Percentiles rank a stretch among this genome's conserved stretches.
Conservation (phyloP, 208 protist species). For the Leishmania mexicana region DNA sequence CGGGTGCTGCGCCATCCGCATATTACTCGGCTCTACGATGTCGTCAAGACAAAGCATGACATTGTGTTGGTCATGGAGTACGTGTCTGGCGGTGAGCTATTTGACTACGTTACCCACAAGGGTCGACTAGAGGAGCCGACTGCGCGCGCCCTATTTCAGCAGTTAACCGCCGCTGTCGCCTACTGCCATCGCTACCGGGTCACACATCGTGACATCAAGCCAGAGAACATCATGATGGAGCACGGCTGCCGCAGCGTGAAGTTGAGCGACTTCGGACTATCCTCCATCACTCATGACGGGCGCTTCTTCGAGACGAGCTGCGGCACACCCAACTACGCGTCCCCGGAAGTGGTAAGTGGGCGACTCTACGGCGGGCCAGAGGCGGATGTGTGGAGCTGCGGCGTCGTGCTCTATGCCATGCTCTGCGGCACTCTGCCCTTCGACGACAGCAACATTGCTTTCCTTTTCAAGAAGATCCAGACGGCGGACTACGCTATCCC, state of each 20-base stretch:
- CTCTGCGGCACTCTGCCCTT: conserved; percentile 79
- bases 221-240: conserved; percentile 95
- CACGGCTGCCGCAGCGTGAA: conserved; percentile 72
- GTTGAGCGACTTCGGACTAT: conserved; percentile 86
- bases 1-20: conserved; percentile 97
- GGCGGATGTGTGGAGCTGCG: conserved; percentile 88
- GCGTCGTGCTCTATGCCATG: conserved; percentile 90
- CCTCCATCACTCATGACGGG: conserved; percentile 77
- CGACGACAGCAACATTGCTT: conserved; percentile 67
- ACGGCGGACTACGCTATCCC: conserved; percentile 65
- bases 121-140: conserved; percentile 92
- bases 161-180: conserved; percentile 97
- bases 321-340: conserved; percentile 88
- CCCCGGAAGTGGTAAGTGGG: conserved; percentile 82
- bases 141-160: conserved; percentile 95
- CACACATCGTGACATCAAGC: conserved; percentile 96
- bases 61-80: conserved; percentile 99
- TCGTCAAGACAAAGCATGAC: conserved; percentile 96
- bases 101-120: conserved; percentile 97
- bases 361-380: conserved; percentile 77
- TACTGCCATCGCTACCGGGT: conserved; percentile 97
- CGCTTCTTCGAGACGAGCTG: conserved; percentile 89
- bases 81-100: conserved; percentile 97
- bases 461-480: conserved; percentile 83
- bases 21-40: conserved; percentile 97